phyloP scores from a whole-genome alignment of 805 yeast genomes.

The Ogataea allantospora region DNA sequence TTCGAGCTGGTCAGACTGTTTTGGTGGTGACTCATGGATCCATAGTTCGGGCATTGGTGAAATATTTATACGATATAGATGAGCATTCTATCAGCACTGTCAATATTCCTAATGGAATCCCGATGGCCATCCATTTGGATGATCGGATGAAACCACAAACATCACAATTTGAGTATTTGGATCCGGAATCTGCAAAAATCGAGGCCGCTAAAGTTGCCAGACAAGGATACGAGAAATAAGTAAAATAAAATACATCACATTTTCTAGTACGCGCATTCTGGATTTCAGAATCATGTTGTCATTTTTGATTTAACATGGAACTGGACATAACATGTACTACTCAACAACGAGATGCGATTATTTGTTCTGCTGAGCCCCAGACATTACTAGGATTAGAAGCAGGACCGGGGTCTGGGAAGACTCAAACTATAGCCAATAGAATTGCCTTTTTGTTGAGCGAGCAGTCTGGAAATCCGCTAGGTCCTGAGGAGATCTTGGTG shows the following conservation, averaged over 20 bases:
- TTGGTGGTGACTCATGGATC: conserved; percentile 80
- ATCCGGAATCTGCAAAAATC: conserved; percentile 74
- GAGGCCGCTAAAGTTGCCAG: conserved; percentile 79
- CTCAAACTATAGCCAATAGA: conserved; percentile 55
- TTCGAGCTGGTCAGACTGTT: conserved; percentile 53
- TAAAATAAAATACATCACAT: conserved; percentile 2
- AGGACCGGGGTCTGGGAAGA: conserved; percentile 78
- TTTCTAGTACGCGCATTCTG: conserved; percentile 3
- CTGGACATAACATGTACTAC: conserved; percentile 13
- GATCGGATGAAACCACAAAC: conserved; percentile 31
- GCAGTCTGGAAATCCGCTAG: conserved; percentile 29
- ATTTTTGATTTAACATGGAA: conserved; percentile 2
- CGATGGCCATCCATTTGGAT: conserved; percentile 65
- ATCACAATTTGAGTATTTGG: conserved; percentile 61
- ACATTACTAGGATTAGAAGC: conserved; percentile 53
- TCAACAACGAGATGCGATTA: conserved; percentile 37
- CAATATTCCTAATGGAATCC: conserved; percentile 83
- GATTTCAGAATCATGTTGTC: background rate
- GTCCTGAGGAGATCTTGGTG: conserved; percentile 57
- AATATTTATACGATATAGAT: conserved; percentile 60
- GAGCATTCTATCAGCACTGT: conserved; percentile 69
- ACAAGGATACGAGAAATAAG: conserved; percentile 52
- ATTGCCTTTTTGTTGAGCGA: conserved; percentile 45
- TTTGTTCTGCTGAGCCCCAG: conserved; percentile 36
- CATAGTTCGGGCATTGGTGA: conserved; percentile 72